Evolutionary conservation across 139 green algal species (phyloP).

Genomic region (Tetradesmus lagerheimii): DNA sequence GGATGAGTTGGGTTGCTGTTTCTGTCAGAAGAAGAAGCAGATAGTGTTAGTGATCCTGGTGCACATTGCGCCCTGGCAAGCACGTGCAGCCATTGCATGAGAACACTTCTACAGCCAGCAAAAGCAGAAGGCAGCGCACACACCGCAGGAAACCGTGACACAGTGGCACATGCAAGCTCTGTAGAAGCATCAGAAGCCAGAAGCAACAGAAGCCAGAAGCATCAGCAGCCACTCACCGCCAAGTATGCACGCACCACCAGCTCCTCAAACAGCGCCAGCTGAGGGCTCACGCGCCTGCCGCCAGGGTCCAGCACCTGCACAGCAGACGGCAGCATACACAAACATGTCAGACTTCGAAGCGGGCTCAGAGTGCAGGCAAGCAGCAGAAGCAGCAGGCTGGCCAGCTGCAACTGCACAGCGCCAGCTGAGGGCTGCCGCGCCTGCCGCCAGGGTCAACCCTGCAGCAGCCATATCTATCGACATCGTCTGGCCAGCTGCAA

Average conservation of each 20-base stretch:
- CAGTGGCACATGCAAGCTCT: no score
- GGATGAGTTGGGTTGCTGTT: no score
- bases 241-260: conserved; percentile 72
- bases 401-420: background rate
- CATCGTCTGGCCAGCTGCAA: background rate
- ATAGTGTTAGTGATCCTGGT: no score
- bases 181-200: no score
- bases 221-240: conserved; percentile 59
- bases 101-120: no score
- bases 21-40: no score
- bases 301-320: conserved; percentile 87
- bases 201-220: no score
- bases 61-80: no score
- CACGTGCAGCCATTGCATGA: no score
- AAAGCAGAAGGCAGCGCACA: no score
- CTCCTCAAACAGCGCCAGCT: conserved; percentile 59
- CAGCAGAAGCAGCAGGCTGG: background rate
- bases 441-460: conserved; percentile 76
- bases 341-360: background rate
- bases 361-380: no score
- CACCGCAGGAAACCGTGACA: no score
- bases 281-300: conserved; percentile 35
- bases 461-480: background rate
- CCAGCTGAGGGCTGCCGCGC: conserved; percentile 41
- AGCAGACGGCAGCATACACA: background rate